phyloP scores from a whole-genome alignment of 2,329 filamentous ascomycete genomes.

The Colletotrichum falcatum region DNA sequence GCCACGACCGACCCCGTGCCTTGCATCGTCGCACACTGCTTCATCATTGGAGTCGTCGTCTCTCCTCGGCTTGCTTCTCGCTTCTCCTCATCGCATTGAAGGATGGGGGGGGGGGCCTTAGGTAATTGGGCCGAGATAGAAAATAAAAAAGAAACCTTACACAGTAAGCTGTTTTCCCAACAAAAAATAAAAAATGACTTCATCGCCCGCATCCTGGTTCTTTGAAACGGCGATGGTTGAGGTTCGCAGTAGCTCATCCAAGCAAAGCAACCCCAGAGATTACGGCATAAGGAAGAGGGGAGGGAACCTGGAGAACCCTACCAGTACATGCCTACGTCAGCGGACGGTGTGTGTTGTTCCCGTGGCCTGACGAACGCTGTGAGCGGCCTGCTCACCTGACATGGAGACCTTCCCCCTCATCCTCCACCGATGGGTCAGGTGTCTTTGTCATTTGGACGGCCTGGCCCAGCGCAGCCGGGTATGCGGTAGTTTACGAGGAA shows the following conservation, averaged over 20 bases:
- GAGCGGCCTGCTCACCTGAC: slow-evolving; percentile 40
- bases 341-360: slow-evolving; percentile 40
- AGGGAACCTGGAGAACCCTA: slow-evolving; percentile 28
- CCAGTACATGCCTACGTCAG: slow-evolving; percentile 30
- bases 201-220: slow-evolving; percentile 19
- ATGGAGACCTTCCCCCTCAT: slow-evolving; percentile 17
- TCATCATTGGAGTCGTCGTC: slow-evolving; percentile 21
- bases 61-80: slow-evolving; percentile 10
- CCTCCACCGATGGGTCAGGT: slow-evolving; percentile 41
- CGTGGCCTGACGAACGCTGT: slow-evolving; percentile 35
- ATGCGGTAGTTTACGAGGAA: slow-evolving; percentile 28
- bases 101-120: slow-evolving; percentile 10
- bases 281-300: slow-evolving; percentile 17
- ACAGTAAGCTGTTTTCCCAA: slow-evolving; percentile 10
- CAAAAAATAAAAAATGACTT: slow-evolving; percentile 17
- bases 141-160: slow-evolving; percentile 11
- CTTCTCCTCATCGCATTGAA: slow-evolving; percentile 28
- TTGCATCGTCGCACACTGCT: slow-evolving; percentile 32
- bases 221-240: slow-evolving; percentile 35
- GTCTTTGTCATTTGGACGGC: slow-evolving; percentile 36
- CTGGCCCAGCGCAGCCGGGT: slow-evolving; percentile 25
- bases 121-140: slow-evolving; percentile 33
- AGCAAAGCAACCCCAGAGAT: slow-evolving; percentile 3
- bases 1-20: slow-evolving; percentile 34
- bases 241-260: slow-evolving; percentile 8